Evolutionary conservation across 169 alveolate species (phyloP).

Genomic region (Cyclospora cayetanensis): DNA sequence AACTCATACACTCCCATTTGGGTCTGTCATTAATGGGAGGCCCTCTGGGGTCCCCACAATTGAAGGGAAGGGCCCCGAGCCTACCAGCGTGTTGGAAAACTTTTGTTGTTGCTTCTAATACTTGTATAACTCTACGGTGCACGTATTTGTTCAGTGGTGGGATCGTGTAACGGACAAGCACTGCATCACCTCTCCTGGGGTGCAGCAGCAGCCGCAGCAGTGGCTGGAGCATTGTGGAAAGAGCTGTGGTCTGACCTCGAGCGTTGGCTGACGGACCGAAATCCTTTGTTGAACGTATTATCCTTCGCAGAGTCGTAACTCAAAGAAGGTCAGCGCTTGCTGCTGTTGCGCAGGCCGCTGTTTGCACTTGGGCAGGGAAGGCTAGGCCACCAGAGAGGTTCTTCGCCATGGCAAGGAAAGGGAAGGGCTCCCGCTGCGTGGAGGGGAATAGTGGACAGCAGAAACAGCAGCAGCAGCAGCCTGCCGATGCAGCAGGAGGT

Average conservation of each 20-base stretch:
- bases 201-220: conserved; percentile 56
- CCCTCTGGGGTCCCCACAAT: conserved; percentile 51
- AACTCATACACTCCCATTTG: too few species aligned
- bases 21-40: too few species aligned
- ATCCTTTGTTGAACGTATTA: not conserved
- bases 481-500: not conserved
- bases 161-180: not conserved
- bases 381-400: not conserved
- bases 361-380: not conserved
- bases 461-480: conserved; percentile 7
- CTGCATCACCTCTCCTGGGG: conserved; percentile 29
- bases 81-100: conserved; percentile 37
- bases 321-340: not conserved
- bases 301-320: not conserved
- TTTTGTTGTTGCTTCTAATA: not conserved
- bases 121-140: conserved; percentile 14
- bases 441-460: conserved; percentile 8
- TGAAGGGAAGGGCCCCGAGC: conserved; percentile 61
- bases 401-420: conserved; percentile 41
- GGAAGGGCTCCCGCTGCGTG: conserved; percentile 43
- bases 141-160: not conserved
- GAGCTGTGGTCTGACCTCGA: not conserved
- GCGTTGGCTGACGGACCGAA: not conserved
- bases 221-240: not conserved
- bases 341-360: conserved; percentile 26